Conservation (phyloP, 441 rosid species). For the Erodium moschatum region DNA sequence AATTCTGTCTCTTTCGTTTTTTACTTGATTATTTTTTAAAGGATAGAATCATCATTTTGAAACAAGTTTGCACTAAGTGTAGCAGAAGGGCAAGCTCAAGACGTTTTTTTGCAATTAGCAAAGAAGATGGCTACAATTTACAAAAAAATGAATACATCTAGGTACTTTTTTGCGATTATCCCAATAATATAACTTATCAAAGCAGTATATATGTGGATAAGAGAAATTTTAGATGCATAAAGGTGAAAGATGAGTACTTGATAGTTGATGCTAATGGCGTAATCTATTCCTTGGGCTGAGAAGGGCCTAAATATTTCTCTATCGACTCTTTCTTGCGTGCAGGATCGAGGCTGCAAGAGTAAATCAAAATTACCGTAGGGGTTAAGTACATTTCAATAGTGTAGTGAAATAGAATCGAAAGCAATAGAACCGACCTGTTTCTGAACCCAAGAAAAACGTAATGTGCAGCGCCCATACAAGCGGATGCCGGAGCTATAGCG, state of each 20-base stretch:
- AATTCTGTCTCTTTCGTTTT: no score
- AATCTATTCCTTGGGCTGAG: constrained; percentile 34
- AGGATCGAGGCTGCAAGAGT: constrained; percentile 80
- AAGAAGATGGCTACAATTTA: no score
- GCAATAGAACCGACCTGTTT: constrained; percentile 46
- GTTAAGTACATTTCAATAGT: neutral
- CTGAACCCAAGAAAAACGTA: constrained; percentile 79
- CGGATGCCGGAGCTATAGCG: constrained; percentile 86
- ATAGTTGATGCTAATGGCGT: neutral
- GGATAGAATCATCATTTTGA: no score
- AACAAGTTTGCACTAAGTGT: no score
- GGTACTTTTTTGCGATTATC: no score
- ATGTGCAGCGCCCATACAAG: constrained; percentile 76
- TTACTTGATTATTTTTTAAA: no score
- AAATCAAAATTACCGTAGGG: constrained; percentile 8
- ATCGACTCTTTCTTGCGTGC: constrained; percentile 89
- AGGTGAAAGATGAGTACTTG: constrained; percentile 3
- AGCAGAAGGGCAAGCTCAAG: no score
- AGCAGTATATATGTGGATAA: neutral
- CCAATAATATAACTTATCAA: no score
- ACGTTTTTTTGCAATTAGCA: no score
- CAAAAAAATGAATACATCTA: no score
- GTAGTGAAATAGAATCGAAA: no score
- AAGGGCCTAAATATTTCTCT: constrained; percentile 85
- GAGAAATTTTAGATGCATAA: constrained; percentile 6